Conservation (phyloP, 2,329 filamentous ascomycete genomes). For the Metarhizium robertsii region DNA sequence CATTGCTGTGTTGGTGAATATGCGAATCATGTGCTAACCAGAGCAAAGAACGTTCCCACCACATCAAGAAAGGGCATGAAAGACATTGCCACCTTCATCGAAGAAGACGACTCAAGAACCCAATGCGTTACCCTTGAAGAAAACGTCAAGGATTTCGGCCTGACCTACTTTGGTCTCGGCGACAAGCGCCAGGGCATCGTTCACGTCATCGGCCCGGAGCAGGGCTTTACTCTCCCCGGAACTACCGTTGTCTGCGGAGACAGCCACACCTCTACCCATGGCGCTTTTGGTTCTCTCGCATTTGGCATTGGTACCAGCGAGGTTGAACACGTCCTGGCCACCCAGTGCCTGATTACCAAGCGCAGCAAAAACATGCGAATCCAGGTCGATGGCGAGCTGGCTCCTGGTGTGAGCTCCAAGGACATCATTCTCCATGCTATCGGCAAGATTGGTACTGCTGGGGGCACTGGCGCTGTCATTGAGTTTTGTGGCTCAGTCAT, state of each 20-base stretch:
- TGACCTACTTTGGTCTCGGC: conserved; percentile 94
- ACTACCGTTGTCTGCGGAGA: conserved; percentile 97
- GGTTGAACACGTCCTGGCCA: conserved; percentile 96
- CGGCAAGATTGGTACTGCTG: conserved; percentile 87
- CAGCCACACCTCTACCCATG: conserved; percentile 96
- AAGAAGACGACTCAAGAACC: conserved; percentile 84
- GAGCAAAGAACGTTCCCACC: conserved; percentile 77
- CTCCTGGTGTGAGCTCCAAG: conserved; percentile 89
- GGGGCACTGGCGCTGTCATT: conserved; percentile 88
- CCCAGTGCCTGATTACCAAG: conserved; percentile 89
- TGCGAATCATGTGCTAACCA: conserved; percentile 9
- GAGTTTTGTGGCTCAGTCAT: conserved; percentile 97
- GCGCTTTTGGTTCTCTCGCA: conserved; percentile 87
- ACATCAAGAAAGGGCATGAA: conserved; percentile 85
- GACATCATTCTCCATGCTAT: conserved; percentile 91
- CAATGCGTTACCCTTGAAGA: conserved; percentile 96
- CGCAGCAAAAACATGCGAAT: conserved; percentile 98
- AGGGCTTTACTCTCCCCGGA: conserved; percentile 94
- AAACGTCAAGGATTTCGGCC: conserved; percentile 91
- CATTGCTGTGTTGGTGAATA: too few relatives aligned
- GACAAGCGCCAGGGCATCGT: conserved; percentile 98
- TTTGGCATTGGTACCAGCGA: conserved; percentile 98
- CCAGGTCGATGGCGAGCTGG: conserved; percentile 83
- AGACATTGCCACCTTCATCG: conserved; percentile 86
- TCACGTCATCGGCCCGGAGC: conserved; percentile 95